A percentile compares a stretch with the other conserved stretches of the same genome.
phyloP scores from a whole-genome alignment of 371 early-diverging fungal species.

The Apophysomyces variabilis region DNA sequence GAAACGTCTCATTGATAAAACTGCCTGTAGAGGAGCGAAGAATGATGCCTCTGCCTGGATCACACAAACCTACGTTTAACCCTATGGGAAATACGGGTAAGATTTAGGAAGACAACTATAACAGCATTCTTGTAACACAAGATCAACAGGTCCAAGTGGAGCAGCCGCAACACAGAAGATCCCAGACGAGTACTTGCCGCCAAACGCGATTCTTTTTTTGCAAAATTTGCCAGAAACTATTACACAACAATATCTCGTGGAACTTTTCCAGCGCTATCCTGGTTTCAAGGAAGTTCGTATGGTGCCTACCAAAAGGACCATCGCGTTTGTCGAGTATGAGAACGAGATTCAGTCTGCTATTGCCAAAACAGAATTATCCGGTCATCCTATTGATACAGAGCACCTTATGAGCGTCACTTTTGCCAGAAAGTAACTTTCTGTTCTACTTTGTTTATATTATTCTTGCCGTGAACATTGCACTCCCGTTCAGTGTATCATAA shows the following conservation, averaged over 20 bases:
- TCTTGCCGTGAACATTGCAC: conserved; percentile 36
- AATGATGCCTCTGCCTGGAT: conserved; percentile 46
- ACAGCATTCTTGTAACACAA: conserved; percentile 2
- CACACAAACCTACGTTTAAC: conserved; percentile 47
- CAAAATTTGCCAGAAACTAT: conserved; percentile 84
- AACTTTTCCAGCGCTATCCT: conserved; percentile 73
- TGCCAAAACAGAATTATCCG: conserved; percentile 80
- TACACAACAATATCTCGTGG: conserved; percentile 63
- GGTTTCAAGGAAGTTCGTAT: conserved; percentile 93
- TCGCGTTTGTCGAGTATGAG: conserved; percentile 96
- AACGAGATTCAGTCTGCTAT: conserved; percentile 76
- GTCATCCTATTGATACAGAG: conserved; percentile 74
- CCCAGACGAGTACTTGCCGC: conserved; percentile 76
- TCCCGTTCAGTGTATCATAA: conserved; percentile 39
- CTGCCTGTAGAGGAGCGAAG: conserved; percentile 30
- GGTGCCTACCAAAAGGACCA: conserved; percentile 82
- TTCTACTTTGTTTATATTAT: conserved; percentile 9
- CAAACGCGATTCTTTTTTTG: conserved; percentile 90
- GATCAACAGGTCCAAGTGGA: not conserved
- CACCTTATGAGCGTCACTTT: conserved; percentile 84
- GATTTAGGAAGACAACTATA: not conserved
- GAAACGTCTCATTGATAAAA: not conserved
- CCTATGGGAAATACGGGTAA: conserved; percentile 20
- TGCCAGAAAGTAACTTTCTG: conserved; percentile 60
- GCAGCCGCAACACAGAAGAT: conserved; percentile 44